Conservation (phyloP, 1,284 basidiomycete genomes). For the Volvariella volvacea region DNA sequence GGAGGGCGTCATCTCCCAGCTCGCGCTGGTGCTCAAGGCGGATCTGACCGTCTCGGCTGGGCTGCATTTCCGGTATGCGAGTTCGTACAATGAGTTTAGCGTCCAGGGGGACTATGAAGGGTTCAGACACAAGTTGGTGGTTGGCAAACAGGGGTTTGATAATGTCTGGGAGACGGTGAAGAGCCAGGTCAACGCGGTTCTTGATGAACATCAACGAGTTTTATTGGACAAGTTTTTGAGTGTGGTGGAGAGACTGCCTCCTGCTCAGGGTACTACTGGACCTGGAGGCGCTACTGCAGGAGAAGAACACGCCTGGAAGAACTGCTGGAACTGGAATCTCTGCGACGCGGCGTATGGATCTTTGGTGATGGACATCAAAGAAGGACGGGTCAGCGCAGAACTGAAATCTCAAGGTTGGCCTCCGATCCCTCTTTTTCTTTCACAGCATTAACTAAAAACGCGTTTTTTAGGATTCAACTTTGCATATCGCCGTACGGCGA, state of each 20-base stretch:
- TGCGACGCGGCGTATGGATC: constrained; percentile 93
- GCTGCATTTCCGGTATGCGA: constrained; percentile 95
- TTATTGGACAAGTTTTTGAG: constrained; percentile 87
- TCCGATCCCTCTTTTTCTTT: constrained; percentile 1
- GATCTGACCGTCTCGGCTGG: constrained; percentile 94
- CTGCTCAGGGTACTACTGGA: constrained; percentile 50
- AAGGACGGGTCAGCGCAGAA: constrained; percentile 89
- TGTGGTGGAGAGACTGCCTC: constrained; percentile 78
- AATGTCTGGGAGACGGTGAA: constrained; percentile 95
- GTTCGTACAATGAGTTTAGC: constrained; percentile 95
- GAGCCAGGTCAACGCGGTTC: constrained; percentile 84
- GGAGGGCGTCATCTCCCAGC: constrained; percentile 88
- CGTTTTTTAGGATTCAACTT: constrained; percentile 82
- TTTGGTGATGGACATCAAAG: constrained; percentile 83
- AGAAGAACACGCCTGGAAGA: constrained; percentile 93
- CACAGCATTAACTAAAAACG: constrained; percentile 3
- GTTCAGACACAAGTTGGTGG: constrained; percentile 77
- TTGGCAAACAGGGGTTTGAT: constrained; percentile 80
- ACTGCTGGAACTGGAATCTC: constrained; percentile 98
- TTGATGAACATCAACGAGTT: constrained; percentile 87
- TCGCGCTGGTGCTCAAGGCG: constrained; percentile 86
- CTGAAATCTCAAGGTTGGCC: constrained; percentile 82
- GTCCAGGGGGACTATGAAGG: constrained; percentile 88
- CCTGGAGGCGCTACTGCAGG: constrained; percentile 45
- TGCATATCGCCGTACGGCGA: constrained; percentile 75